Evolutionary conservation across 495 filamentous ascomycete genomes (phyloP).

Genomic region (Neurospora terricola): DNA sequence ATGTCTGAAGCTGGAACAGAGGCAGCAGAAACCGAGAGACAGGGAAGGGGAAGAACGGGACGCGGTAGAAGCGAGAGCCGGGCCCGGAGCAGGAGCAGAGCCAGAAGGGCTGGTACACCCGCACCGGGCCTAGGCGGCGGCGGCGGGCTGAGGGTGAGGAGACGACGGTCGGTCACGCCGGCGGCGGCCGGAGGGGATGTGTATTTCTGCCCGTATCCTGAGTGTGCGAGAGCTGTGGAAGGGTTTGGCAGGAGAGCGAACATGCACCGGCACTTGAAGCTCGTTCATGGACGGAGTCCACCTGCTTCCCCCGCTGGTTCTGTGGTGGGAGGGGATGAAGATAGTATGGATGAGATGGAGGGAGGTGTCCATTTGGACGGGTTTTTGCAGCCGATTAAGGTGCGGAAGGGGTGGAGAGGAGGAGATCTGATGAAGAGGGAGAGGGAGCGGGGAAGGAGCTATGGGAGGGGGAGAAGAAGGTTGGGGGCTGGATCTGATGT

Average conservation of each 20-base stretch:
- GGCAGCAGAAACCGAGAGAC: background rate
- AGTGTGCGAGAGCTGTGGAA: constrained; percentile 10
- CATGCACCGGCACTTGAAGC: constrained; percentile 18
- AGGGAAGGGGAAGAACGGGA: too few relatives aligned
- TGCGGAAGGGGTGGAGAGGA: constrained; percentile 23
- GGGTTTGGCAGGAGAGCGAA: constrained; percentile 9
- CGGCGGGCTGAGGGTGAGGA: background rate
- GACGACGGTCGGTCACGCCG: background rate
- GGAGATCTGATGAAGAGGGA: constrained; percentile 3
- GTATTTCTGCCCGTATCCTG: constrained; percentile 9
- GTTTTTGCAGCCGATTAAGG: constrained; percentile 35
- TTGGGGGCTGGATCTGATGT: background rate
- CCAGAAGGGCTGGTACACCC: background rate
- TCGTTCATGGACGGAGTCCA: constrained; percentile 22
- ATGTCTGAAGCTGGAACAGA: background rate
- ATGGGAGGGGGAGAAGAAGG: background rate
- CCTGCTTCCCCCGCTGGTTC: background rate
- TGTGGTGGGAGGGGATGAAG: constrained; percentile 14
- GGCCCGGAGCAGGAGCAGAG: background rate
- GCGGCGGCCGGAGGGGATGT: background rate
- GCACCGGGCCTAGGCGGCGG: background rate
- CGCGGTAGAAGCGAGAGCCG: background rate
- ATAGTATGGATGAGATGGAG: constrained; percentile 40
- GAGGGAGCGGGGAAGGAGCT: background rate
- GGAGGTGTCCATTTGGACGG: constrained; percentile 45